Conservation (phyloP, 495 filamentous ascomycete species). For the Pseudoneurospora amorphoporcata region DNA sequence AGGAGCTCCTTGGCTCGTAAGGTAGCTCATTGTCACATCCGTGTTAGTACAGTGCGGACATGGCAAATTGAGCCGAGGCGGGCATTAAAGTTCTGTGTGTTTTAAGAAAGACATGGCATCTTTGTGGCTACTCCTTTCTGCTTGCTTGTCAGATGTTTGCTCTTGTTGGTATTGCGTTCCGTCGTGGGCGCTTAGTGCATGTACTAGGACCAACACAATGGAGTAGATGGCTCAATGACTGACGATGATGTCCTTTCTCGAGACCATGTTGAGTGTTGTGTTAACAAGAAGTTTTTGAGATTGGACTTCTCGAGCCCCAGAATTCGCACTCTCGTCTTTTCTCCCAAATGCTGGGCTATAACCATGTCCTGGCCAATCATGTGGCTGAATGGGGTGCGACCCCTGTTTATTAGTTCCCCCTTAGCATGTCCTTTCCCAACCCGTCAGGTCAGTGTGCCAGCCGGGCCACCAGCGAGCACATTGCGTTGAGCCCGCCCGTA, state of each 20-base stretch:
- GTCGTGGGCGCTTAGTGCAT: neutral
- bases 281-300: neutral
- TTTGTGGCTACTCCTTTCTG: neutral
- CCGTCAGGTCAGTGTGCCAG: conserved; percentile 2
- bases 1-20: neutral
- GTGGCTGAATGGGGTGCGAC: neutral
- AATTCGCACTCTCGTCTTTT: neutral
- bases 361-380: conserved; percentile 13
- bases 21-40: neutral
- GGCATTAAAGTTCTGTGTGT: neutral
- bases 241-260: neutral
- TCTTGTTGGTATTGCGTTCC: neutral
- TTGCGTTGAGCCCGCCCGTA: neutral
- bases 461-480: neutral
- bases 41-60: neutral
- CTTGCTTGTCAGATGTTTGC: neutral
- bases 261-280: neutral
- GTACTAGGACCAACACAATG: neutral
- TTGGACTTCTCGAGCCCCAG: conserved; percentile 1
- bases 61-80: neutral
- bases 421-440: conserved; percentile 11
- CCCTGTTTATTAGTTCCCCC: conserved; percentile 17
- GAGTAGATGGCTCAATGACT: neutral
- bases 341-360: neutral
- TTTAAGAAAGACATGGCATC: neutral